Percentiles rank a stretch among this genome's conserved stretches.
Conservation (phyloP, 257 asterid species). For the Knoxia roxburghii region DNA sequence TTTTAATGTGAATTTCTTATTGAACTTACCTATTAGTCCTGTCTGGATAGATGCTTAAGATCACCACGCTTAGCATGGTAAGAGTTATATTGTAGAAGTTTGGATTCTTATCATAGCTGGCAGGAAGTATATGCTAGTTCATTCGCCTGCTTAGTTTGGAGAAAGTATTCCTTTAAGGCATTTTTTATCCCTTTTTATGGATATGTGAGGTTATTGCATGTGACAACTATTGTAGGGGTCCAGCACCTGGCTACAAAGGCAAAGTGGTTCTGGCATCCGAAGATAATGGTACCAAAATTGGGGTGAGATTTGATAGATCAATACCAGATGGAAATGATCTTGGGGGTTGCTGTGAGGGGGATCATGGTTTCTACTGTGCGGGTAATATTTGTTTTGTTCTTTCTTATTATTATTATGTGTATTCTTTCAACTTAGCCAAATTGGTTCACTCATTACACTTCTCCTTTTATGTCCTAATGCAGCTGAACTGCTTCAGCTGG, state of each 20-base stretch:
- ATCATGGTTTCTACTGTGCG: slow-evolving; percentile 83
- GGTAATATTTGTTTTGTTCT: no score
- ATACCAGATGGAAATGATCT: slow-evolving; percentile 87
- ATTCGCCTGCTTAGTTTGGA: slow-evolving; percentile 1
- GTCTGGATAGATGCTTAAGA: background rate
- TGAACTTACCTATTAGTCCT: background rate
- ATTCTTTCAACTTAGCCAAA: background rate
- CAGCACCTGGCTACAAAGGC: slow-evolving; percentile 63
- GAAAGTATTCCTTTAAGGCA: background rate
- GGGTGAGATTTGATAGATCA: slow-evolving; percentile 80
- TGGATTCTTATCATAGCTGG: background rate
- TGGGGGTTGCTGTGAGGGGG: slow-evolving; percentile 88
- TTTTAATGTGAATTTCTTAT: background rate
- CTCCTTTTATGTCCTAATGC: slow-evolving; percentile 17
- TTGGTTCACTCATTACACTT: slow-evolving; percentile 5
- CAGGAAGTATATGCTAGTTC: background rate
- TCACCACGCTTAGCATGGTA: background rate
- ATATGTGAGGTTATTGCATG: background rate
- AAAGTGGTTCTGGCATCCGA: slow-evolving; percentile 85
- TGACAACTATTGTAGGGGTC: slow-evolving; percentile 52
- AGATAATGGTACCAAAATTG: slow-evolving; percentile 77
- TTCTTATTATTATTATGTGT: background rate
- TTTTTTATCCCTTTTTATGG: background rate
- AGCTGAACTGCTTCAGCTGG: slow-evolving; percentile 80
- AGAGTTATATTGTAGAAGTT: background rate